A percentile compares a stretch with the other conserved stretches of the same genome.
phyloP scores from a whole-genome alignment of 805 yeast genomes.

The Lipomyces starkeyi region DNA sequence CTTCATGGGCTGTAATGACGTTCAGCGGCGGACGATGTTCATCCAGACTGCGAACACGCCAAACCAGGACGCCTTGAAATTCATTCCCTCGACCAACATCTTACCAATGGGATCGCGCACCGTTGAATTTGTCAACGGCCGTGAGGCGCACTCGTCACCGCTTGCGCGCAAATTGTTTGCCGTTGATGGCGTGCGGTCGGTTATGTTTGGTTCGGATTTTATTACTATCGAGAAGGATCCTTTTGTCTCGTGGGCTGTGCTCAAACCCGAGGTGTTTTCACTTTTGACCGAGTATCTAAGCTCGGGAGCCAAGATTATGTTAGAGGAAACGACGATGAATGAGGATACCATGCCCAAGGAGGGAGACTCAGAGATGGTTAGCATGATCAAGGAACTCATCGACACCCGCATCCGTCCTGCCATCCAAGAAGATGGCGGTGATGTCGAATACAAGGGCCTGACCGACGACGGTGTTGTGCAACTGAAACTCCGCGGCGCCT shows the following conservation, averaged over 20 bases:
- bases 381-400: slow-evolving; percentile 88
- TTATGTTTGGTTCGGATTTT: slow-evolving; percentile 83
- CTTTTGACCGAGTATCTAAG: slow-evolving; percentile 54
- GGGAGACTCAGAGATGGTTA: slow-evolving; percentile 78
- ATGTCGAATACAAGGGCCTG: slow-evolving; percentile 84
- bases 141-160: slow-evolving; percentile 79
- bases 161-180: slow-evolving; percentile 75
- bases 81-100: slow-evolving; percentile 70
- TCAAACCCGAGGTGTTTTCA: slow-evolving; percentile 65
- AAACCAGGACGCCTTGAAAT: slow-evolving; percentile 83
- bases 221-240: slow-evolving; percentile 75
- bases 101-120: slow-evolving; percentile 64
- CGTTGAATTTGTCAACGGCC: slow-evolving; percentile 71
- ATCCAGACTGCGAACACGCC: slow-evolving; percentile 89
- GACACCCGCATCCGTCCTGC: slow-evolving; percentile 97
- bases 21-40: slow-evolving; percentile 50
- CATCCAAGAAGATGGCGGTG: slow-evolving; percentile 98
- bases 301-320: slow-evolving; percentile 56
- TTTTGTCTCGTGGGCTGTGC: slow-evolving; percentile 71
- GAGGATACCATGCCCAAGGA: slow-evolving; percentile 57
- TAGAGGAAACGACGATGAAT: slow-evolving; percentile 46
- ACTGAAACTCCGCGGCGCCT: slow-evolving; percentile 91
- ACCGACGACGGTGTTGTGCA: slow-evolving; percentile 89
- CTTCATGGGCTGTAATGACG: neutral
- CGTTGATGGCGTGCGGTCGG: slow-evolving; percentile 75